A percentile compares a stretch with the other conserved stretches of the same genome.
phyloP scores from a whole-genome alignment of 129 eudicot genomes.

The Flaveria brownii region DNA sequence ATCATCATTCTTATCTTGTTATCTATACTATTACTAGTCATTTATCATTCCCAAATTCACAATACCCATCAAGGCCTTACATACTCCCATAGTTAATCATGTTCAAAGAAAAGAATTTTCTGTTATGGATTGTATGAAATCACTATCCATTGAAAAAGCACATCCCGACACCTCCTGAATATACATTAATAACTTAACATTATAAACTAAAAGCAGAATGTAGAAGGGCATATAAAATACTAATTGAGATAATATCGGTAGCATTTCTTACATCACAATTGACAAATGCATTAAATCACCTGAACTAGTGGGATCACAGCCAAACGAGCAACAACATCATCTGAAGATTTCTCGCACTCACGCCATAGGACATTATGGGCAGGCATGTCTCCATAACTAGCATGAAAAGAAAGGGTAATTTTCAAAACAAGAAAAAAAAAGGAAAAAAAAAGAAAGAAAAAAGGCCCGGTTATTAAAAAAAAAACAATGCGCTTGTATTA shows the following conservation, averaged over 20 bases:
- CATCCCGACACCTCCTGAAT: not conserved
- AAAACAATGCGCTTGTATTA: not conserved
- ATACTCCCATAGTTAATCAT: too few species aligned
- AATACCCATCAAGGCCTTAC: too few species aligned
- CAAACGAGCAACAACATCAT: constrained; percentile 87
- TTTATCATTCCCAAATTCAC: too few species aligned
- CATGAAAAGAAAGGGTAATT: not conserved
- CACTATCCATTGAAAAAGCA: not conserved
- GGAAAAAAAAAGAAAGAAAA: too few species aligned
- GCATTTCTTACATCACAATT: not conserved
- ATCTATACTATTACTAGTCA: too few species aligned
- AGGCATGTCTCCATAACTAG: constrained; percentile 96
- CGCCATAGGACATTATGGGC: constrained; percentile 96
- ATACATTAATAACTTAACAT: not conserved
- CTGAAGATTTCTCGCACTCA: constrained; percentile 85
- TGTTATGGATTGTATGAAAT: too few species aligned
- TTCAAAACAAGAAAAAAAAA: not conserved
- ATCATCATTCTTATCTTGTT: too few species aligned
- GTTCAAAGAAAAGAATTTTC: too few species aligned
- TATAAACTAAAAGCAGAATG: constrained; percentile 1
- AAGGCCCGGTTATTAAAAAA: not conserved
- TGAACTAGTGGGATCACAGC: constrained; percentile 95
- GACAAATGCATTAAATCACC: constrained; percentile 41
- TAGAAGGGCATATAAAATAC: not conserved
- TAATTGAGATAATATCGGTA: not conserved